These are phyloP conservation scores for Coemansia sp. DNA, from an alignment of 192 early-diverging fungal species.

Conservation along the genomic window DNA sequence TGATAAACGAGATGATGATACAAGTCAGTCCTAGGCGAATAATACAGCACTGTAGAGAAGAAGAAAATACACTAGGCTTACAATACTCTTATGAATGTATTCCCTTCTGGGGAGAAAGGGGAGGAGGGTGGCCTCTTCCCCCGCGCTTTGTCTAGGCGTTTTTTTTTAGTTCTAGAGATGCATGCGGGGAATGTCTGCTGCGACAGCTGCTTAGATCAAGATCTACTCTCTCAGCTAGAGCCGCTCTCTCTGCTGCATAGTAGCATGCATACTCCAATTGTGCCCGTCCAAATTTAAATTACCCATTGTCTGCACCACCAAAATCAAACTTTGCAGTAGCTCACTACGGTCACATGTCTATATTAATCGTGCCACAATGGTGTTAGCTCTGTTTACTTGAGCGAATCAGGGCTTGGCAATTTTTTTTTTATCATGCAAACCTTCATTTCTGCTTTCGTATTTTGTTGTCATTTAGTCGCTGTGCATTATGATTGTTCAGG, in stretches of 20 bases:
- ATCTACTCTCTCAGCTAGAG: neutral
- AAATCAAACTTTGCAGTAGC: neutral
- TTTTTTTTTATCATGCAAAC: neutral
- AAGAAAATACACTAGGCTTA: neutral
- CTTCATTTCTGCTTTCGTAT: neutral
- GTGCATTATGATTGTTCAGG: conserved; percentile 12
- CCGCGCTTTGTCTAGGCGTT: conserved; percentile 2
- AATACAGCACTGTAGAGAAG: neutral
- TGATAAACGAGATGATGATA: neutral
- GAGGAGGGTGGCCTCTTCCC: neutral
- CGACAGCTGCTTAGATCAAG: neutral
- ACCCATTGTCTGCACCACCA: neutral
- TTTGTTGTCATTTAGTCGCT: neutral
- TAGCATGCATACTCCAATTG: neutral
- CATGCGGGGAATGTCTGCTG: neutral
- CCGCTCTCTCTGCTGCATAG: neutral
- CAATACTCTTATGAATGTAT: neutral
- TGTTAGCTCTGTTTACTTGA: neutral
- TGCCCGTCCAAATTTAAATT: neutral
- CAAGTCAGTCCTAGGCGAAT: neutral
- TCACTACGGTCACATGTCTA: neutral
- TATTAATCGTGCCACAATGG: neutral
- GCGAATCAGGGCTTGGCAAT: neutral
- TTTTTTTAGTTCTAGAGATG: neutral
- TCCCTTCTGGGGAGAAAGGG: neutral